Conservation (phyloP, 2,329 filamentous ascomycete genomes). For the Exophiala lecanii-corni region DNA sequence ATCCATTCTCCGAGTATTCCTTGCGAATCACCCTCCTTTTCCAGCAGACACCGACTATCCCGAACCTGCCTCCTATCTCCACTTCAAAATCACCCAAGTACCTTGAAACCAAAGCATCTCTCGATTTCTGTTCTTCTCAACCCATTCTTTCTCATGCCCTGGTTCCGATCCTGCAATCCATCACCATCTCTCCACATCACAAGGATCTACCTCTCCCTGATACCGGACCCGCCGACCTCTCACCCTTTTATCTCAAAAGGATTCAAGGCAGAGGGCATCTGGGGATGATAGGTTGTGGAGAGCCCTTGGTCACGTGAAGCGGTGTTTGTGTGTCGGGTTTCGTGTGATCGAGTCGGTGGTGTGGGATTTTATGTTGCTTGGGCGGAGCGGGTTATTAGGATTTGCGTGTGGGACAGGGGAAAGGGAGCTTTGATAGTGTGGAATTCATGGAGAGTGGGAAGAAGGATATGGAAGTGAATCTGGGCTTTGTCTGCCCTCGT, state of each 20-base stretch:
- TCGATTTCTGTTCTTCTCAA: conserved; percentile 14
- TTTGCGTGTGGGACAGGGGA: neutral
- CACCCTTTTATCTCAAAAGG: conserved; percentile 10
- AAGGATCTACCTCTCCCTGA: conserved; percentile 34
- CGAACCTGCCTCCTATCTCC: conserved; percentile 18
- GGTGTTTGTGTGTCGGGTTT: too few species aligned
- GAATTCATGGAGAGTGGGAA: too few species aligned
- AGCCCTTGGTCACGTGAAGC: conserved; percentile 4
- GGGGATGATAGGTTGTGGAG: conserved; percentile 45
- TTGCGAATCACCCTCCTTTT: neutral
- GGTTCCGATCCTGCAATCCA: neutral
- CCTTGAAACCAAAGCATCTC: neutral
- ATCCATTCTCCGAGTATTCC: conserved; percentile 56
- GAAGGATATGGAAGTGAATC: too few species aligned
- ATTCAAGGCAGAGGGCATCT: conserved; percentile 17
- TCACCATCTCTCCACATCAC: too few species aligned
- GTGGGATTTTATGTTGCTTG: too few species aligned
- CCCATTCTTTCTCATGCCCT: conserved; percentile 15
- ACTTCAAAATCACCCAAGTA: too few species aligned
- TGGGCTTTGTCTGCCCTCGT: conserved; percentile 1
- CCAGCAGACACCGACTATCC: conserved; percentile 29
- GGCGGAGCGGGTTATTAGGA: too few species aligned
- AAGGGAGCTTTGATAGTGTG: conserved; percentile 10
- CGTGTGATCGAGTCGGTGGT: too few species aligned
- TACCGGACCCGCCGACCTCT: conserved; percentile 38